Evolutionary conservation across 257 asterid genomes (phyloP), one percentile per base, ranked within the genome.

Genomic region (Schizonepeta tenuifolia): DNA sequence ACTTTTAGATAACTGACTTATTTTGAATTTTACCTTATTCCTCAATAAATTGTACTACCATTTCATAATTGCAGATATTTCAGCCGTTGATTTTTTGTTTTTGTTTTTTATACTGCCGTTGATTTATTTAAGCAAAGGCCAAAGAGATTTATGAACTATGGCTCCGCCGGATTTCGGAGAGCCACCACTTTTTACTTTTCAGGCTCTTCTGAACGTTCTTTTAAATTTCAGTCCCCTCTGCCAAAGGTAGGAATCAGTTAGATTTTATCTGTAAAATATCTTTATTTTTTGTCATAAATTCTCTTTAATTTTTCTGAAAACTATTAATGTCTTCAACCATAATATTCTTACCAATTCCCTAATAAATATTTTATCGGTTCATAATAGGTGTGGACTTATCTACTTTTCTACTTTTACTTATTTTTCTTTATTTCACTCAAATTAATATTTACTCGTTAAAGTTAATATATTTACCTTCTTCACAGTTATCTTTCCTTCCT

Each of bases 111-210:
- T n/a, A n/a, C n/a, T n/a, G 15, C 15, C 18, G 7, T 44, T 44
- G 20, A 47, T 14, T 14, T 7, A 2, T 38, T 38, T 38, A 38
- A 9, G 12, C 3, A 38, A 38, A 36, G 41, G 41, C 41, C 6
- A 47, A 13, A 14, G 3, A 15, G 54, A 47, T 6, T 44, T 13
- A 6, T 47, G 54, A 47, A 47, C 14, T 47, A n/a, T 47, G 54
- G 43, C 43, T 38, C 55, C 24, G 55, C 10, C 55, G 9, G 21
- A 24, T 24, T 26, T 56, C 26, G 62, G 62, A 24, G 62, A 59
- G 65, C 46, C 24, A 59, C 46, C 65, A 59, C 65, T 3, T 59
- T 31, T 33, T 31, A 31, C 65, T 59, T 59, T 59, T 31, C 24
- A 33, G 44, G 41, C 62, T 12, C 62, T 11, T 24, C 62, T 55